Conservation (phyloP, 2,329 filamentous ascomycete genomes). For the Botrytis sinoallii region DNA sequence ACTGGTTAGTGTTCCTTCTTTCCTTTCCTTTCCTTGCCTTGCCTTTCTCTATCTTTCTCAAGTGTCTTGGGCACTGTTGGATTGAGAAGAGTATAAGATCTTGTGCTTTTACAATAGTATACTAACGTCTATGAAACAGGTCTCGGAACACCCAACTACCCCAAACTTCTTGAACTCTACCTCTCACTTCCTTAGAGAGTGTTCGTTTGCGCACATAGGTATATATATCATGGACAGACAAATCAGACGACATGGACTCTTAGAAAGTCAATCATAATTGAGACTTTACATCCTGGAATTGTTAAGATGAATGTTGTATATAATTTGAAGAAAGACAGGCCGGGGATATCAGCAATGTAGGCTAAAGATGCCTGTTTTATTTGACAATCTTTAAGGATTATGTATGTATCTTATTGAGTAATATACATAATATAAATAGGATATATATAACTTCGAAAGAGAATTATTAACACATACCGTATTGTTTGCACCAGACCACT, state of each 20-base stretch:
- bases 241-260: background rate
- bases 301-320: background rate
- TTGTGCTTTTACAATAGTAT: background rate
- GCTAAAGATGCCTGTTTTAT: background rate
- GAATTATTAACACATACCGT: background rate
- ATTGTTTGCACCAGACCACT: background rate
- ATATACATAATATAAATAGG: background rate
- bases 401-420: background rate
- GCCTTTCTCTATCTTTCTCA: background rate
- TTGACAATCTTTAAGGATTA: background rate
- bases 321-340: background rate
- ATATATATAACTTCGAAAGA: background rate
- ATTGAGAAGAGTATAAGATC: background rate
- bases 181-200: constrained; percentile 9
- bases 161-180: constrained; percentile 5
- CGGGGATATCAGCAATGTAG: background rate
- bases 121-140: constrained; percentile 2
- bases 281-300: background rate
- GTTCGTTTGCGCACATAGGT: background rate
- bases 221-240: background rate
- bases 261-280: background rate
- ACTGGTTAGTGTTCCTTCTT: constrained; percentile 31
- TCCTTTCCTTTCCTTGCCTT: background rate
- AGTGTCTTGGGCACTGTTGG: background rate
- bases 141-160: constrained; percentile 18